Evolutionary conservation across 2,329 filamentous ascomycete genomes (phyloP).

Genomic region (Escovopsis sp.): DNA sequence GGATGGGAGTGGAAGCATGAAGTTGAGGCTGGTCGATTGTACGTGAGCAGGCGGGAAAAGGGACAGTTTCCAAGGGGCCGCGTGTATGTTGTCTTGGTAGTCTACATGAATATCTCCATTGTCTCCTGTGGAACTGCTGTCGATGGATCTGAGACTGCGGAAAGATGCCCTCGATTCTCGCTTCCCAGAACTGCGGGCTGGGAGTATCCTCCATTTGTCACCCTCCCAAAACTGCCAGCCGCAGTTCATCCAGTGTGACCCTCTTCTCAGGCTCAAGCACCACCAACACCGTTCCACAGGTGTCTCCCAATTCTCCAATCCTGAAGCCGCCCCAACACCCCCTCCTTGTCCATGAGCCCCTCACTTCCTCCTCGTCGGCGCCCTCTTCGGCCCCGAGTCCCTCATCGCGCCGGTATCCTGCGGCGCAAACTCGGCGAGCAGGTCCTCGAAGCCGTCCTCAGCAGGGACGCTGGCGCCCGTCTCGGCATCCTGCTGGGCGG

Average conservation of each 20-base stretch:
- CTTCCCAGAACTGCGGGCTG: too few species aligned
- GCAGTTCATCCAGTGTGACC: too few species aligned
- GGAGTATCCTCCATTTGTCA: too few species aligned
- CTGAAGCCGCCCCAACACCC: slow-evolving; percentile 5
- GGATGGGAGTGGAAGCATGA: neutral
- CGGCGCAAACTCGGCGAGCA: slow-evolving; percentile 35
- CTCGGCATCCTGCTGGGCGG: slow-evolving; percentile 20
- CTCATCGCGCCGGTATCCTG: slow-evolving; percentile 21
- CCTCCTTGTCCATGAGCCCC: neutral
- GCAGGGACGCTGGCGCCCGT: slow-evolving; percentile 13
- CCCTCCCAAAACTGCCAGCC: too few species aligned
- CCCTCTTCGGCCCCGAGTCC: slow-evolving; percentile 24
- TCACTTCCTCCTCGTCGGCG: slow-evolving; percentile 33
- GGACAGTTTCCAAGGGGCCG: slow-evolving; percentile 6
- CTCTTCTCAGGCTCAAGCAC: slow-evolving; percentile 4
- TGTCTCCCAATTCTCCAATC: slow-evolving; percentile 1
- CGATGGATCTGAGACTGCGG: too few species aligned
- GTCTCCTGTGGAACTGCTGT: too few species aligned
- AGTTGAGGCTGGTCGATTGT: too few species aligned
- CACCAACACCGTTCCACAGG: too few species aligned
- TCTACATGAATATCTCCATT: too few species aligned
- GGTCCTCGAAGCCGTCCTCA: slow-evolving; percentile 25
- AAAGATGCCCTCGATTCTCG: too few species aligned
- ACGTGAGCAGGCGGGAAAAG: slow-evolving; percentile 3
- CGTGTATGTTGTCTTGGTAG: neutral